Conservation (phyloP, 345 rosid genomes). For the Carallia brachiata region DNA sequence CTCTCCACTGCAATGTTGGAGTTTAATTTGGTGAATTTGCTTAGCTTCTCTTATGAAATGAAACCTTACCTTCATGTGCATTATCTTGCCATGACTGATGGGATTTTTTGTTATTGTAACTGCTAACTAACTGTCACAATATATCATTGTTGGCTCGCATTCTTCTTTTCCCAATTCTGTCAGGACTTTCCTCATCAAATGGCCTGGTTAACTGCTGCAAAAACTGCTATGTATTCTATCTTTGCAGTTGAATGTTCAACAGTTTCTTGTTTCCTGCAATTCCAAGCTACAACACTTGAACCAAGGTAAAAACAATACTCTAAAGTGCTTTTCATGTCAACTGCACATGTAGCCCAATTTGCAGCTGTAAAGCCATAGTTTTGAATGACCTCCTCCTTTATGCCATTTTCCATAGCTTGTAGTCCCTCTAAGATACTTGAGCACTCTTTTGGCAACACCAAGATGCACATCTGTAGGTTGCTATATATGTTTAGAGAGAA, state of each 20-base stretch:
- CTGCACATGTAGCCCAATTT: background rate
- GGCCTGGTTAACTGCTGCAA: background rate
- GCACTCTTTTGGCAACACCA: background rate
- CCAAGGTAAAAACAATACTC: background rate
- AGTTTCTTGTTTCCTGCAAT: background rate
- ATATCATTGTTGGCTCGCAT: background rate
- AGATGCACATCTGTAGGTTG: too few species aligned
- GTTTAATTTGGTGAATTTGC: background rate
- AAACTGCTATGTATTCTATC: background rate
- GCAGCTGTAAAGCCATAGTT: background rate
- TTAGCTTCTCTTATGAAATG: background rate
- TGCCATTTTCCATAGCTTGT: background rate
- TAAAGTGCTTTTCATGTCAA: background rate
- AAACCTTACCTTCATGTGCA: background rate
- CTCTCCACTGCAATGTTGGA: background rate
- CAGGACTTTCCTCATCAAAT: background rate
- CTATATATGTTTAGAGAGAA: background rate
- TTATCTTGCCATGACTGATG: background rate
- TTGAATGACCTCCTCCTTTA: background rate
- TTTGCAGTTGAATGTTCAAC: background rate
- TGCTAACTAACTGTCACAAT: background rate
- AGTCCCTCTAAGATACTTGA: background rate
- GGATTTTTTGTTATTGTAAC: too few species aligned
- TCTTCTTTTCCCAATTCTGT: background rate
- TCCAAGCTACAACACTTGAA: background rate